phyloP scores from a whole-genome alignment of 768 basidiomycete species.

The Boletus bicolor region DNA sequence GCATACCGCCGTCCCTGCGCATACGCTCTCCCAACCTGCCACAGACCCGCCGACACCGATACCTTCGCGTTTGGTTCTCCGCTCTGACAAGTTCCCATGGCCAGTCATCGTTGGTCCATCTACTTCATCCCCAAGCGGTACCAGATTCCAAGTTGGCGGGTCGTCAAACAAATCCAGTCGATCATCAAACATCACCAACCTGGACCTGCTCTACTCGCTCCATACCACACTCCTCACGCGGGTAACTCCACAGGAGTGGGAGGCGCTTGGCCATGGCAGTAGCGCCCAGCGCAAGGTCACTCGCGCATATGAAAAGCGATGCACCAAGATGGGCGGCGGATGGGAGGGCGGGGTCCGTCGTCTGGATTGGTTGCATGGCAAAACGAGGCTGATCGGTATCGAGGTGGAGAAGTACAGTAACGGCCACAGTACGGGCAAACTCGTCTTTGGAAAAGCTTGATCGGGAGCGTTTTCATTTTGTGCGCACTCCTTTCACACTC shows the following conservation, averaged over 20 bases:
- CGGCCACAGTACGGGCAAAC: constrained; percentile 41
- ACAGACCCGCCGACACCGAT: too few relatives aligned
- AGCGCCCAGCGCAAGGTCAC: constrained; percentile 57
- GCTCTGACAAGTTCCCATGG: too few relatives aligned
- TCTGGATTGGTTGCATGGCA: constrained; percentile 63
- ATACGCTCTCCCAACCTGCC: too few relatives aligned
- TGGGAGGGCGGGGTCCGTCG: constrained; percentile 67
- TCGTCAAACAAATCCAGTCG: constrained; percentile 19
- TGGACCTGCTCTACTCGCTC: constrained; percentile 60
- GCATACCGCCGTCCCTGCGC: too few relatives aligned
- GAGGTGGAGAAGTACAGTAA: constrained; percentile 49
- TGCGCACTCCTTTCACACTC: constrained; percentile 3
- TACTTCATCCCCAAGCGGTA: constrained; percentile 24
- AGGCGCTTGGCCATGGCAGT: constrained; percentile 51
- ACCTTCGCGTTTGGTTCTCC: too few relatives aligned
- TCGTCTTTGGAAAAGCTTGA: constrained; percentile 46
- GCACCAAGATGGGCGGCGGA: constrained; percentile 58
- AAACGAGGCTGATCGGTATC: constrained; percentile 57
- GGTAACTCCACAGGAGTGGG: constrained; percentile 68
- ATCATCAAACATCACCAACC: constrained; percentile 47
- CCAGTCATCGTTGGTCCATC: too few relatives aligned
- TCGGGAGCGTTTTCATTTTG: background rate
- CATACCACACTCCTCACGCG: constrained; percentile 52
- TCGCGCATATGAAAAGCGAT: constrained; percentile 60
- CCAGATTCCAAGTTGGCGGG: constrained; percentile 26